Conservation (phyloP, 192 early-diverging fungal genomes). For the Coemansia sp. region DNA sequence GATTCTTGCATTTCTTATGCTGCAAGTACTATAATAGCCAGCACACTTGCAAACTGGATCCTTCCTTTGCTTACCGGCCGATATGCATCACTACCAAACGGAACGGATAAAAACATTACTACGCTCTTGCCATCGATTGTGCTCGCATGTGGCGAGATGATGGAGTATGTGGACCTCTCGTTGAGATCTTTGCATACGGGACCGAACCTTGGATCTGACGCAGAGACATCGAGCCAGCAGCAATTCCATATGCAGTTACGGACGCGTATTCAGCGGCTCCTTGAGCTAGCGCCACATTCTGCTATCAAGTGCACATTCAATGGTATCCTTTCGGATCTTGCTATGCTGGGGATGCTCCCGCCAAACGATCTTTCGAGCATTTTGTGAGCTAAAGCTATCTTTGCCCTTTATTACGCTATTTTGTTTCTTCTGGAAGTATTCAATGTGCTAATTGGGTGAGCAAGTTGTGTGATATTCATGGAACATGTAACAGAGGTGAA, state of each 20-base stretch:
- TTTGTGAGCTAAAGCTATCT: constrained; percentile 4
- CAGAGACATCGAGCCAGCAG: constrained; percentile 1
- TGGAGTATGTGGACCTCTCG: constrained; percentile 15
- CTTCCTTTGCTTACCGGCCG: constrained; percentile 35
- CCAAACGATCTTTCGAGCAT: constrained; percentile 26
- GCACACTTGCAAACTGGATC: constrained; percentile 19
- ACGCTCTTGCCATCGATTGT: background rate
- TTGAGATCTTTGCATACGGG: background rate
- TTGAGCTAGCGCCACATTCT: constrained; percentile 15
- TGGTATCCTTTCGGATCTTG: constrained; percentile 21
- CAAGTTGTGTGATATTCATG: background rate
- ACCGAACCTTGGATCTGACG: background rate
- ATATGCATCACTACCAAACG: background rate
- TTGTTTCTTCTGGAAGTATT: background rate
- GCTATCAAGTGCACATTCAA: constrained; percentile 8
- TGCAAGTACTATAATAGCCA: background rate
- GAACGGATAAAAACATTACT: background rate
- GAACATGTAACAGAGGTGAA: background rate
- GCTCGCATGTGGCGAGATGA: constrained; percentile 16
- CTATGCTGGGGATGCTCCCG: constrained; percentile 30
- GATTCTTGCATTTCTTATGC: background rate
- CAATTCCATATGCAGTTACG: constrained; percentile 32
- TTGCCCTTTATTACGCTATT: background rate
- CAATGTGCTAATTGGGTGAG: background rate
- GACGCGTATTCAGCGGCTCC: constrained; percentile 26